Conservation (phyloP, 2,329 filamentous ascomycete species). For the Venturia effusa region DNA sequence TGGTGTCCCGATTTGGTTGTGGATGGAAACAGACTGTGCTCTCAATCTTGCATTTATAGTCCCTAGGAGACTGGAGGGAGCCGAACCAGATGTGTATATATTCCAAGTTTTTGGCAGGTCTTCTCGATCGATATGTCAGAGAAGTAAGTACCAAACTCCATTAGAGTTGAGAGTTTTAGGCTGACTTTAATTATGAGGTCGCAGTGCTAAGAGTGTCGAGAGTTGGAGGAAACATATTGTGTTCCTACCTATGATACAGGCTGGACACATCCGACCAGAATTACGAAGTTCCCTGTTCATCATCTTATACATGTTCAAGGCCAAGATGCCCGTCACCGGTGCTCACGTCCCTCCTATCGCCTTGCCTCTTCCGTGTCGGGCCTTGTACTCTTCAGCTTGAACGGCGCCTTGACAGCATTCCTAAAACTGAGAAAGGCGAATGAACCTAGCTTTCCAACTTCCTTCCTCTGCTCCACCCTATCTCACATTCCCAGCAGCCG, state of each 20-base stretch:
- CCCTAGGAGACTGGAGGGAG: no score
- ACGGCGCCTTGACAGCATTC: background rate
- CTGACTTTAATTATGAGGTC: no score
- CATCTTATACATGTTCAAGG: background rate
- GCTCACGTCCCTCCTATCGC: background rate
- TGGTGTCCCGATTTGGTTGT: no score
- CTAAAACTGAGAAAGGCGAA: background rate
- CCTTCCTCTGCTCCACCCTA: background rate
- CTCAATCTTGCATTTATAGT: no score
- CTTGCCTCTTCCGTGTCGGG: background rate
- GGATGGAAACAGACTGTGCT: no score
- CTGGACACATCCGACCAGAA: background rate
- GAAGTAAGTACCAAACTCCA: no score
- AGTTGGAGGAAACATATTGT: background rate
- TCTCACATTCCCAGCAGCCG: constrained; percentile 11
- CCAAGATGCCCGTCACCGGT: background rate
- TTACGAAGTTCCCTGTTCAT: background rate
- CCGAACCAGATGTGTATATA: no score
- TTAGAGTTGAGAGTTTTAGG: no score
- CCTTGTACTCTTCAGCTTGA: background rate
- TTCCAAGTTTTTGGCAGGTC: no score
- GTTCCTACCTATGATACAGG: constrained; percentile 2
- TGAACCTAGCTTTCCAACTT: background rate
- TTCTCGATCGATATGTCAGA: no score
- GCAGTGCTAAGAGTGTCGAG: no score